Base-by-base conservation (phyloP, 441 rosid genomes). In the Oxalis stricta region DNA sequence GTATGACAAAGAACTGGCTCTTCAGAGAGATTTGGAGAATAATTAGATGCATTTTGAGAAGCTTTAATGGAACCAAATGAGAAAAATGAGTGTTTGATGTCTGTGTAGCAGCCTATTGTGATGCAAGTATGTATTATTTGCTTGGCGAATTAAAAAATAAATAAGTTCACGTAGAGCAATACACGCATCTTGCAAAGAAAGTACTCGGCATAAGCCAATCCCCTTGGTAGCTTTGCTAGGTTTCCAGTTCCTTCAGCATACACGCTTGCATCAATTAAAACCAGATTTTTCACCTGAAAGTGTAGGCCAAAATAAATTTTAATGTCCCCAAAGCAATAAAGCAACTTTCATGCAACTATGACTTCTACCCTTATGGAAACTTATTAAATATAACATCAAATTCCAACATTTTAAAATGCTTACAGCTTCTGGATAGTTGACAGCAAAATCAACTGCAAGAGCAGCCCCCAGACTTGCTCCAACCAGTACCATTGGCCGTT, bases 381-480 rank as follows among this genome's bases (percentile, higher is more conserved):
- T n/a, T 12, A 53, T 23, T 40, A 44, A 14, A 41, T 32, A 37
- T 20, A 36, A 8, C 29, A 10, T 40, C 41, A 49, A 41, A 15
- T 37, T 52, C 16, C 36, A 38, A 30, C 18, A 32, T 14, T 38
- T 14, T 29, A 17, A 23, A 47, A 48, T 36, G 44, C 69, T 69
- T 63, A 91, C 96, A 56, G 80, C 82, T 64, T 91, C 96, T 1
- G 96, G 87, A 62, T 85, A 71, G 53, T 67, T 73, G 49, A 65
- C 68, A 0, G 82, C 71, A 66, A 91, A 83, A 53, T 91, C 98
- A 17, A 81, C 62, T 26, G 93, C 98, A 29, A 80, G 74, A 44
- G 96, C 87, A 55, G 98, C 95, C 45, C 98, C 96, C 23, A 91
- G 95, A 68, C 96, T 85, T 7, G 98, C 85, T 38, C 96, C 95